Percentiles rank a stretch among this genome's conserved stretches.
Conservation (phyloP, 1,139 yeast species). For the Suhomyces yuchorum region DNA sequence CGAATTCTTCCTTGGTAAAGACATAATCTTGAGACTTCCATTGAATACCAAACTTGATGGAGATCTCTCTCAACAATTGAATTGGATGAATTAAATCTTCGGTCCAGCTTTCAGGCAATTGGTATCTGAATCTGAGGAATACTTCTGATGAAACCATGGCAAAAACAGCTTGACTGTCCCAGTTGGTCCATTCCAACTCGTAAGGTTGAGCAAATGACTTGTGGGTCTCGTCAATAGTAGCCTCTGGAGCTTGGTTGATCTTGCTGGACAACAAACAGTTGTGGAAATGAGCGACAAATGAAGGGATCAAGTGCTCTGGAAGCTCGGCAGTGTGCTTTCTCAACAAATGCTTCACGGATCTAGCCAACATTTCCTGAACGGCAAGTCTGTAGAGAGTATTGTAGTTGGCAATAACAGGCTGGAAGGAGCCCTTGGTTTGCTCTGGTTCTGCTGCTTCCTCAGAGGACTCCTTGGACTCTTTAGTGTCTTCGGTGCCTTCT, state of each 20-base stretch:
- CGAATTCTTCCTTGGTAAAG: conserved; percentile 51
- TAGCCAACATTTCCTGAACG: conserved; percentile 71
- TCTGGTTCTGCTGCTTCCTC: conserved; percentile 27
- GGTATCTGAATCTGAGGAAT: conserved; percentile 59
- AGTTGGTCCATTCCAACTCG: conserved; percentile 46
- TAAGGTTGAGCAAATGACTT: conserved; percentile 43
- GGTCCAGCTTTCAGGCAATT: conserved; percentile 54
- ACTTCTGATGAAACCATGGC: conserved; percentile 55
- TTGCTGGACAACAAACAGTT: conserved; percentile 65
- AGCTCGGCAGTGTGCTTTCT: conserved; percentile 49
- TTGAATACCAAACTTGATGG: conserved; percentile 84
- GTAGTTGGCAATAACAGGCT: conserved; percentile 46
- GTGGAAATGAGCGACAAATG: conserved; percentile 69
- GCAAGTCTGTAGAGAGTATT: conserved; percentile 51
- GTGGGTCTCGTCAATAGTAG: conserved; percentile 46
- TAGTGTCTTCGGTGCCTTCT: conserved; percentile 32
- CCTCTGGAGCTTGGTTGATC: conserved; percentile 47
- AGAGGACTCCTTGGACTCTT: conserved; percentile 29
- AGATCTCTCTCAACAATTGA: conserved; percentile 69
- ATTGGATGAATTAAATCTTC: conserved; percentile 34
- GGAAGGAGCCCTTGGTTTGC: conserved; percentile 43
- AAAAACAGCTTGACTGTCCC: conserved; percentile 49
- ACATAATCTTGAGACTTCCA: conserved; percentile 62
- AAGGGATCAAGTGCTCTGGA: conserved; percentile 59
- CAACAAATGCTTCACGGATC: conserved; percentile 77